These are phyloP conservation scores for Ilyonectria mors-panacis DNA, from an alignment of 2,329 filamentous ascomycete genomes.

Conservation along the genomic window DNA sequence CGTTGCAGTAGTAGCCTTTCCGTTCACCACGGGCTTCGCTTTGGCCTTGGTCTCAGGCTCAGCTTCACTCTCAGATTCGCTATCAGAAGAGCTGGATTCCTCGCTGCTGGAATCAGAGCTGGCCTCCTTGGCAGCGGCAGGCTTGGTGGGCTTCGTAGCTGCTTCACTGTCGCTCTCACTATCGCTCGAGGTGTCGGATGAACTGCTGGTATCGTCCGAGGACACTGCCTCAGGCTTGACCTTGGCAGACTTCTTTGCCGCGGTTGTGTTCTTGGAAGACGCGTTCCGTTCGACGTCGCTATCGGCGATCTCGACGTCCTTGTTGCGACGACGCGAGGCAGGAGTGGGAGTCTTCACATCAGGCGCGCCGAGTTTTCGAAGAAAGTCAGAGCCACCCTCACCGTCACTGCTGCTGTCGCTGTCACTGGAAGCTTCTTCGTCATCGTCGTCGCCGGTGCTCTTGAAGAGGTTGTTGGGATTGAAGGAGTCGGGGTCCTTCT, in stretches of 20 bases:
- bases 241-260: constrained; percentile 32
- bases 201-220: constrained; percentile 44
- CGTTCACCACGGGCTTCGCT: constrained; percentile 35
- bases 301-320: constrained; percentile 59
- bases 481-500: constrained; percentile 46
- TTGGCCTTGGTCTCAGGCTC: constrained; percentile 39
- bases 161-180: constrained; percentile 48
- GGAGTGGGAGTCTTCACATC: constrained; percentile 33
- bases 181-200: constrained; percentile 48
- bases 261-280: constrained; percentile 41
- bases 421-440: constrained; percentile 51
- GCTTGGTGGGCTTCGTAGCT: constrained; percentile 25
- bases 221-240: constrained; percentile 39
- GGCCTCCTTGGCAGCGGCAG: constrained; percentile 30
- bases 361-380: constrained; percentile 51
- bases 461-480: constrained; percentile 49
- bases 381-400: constrained; percentile 47
- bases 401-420: constrained; percentile 54
- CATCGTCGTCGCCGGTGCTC: constrained; percentile 50
- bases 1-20: constrained; percentile 30
- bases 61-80: constrained; percentile 46
- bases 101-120: constrained; percentile 43
- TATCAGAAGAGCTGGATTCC: constrained; percentile 43
- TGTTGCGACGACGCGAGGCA: constrained; percentile 46
- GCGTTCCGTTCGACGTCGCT: constrained; percentile 58